Percentiles rank a stretch among this genome's conserved stretches.
Evolutionary conservation across 2,329 filamentous ascomycete species (phyloP).

Genomic region (Aureobasidium sp.): DNA sequence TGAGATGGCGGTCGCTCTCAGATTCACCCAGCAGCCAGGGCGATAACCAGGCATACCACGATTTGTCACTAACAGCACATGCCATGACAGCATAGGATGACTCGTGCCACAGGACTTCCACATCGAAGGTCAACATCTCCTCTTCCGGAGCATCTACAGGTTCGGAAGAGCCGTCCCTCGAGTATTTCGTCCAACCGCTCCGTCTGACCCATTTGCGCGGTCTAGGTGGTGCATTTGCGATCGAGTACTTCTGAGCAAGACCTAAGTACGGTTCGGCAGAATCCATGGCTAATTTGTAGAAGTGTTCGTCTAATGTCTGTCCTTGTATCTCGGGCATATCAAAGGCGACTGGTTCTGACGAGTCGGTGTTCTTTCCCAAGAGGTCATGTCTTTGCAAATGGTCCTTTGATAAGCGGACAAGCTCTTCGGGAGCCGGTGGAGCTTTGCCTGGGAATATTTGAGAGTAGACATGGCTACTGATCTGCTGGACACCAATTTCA

Average conservation of each 20-base stretch:
- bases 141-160: constrained; percentile 71
- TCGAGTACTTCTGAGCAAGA: constrained; percentile 67
- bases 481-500: constrained; percentile 88
- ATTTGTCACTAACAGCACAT: constrained; percentile 78
- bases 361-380: constrained; percentile 82
- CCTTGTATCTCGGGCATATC: constrained; percentile 77
- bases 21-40: constrained; percentile 88
- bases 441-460: constrained; percentile 67
- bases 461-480: constrained; percentile 73
- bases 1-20: constrained; percentile 67
- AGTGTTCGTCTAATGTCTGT: constrained; percentile 83
- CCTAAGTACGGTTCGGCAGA: constrained; percentile 77
- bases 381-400: constrained; percentile 82
- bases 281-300: constrained; percentile 78
- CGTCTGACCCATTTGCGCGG: constrained; percentile 66
- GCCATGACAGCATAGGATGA: constrained; percentile 94
- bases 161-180: constrained; percentile 64
- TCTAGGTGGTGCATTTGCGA: constrained; percentile 50
- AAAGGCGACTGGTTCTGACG: constrained; percentile 67
- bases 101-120: constrained; percentile 93
- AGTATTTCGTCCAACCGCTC: constrained; percentile 95
- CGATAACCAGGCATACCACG: constrained; percentile 97
- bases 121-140: constrained; percentile 82
- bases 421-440: constrained; percentile 49
- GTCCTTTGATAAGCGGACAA: constrained; percentile 72